Evolutionary conservation across 805 yeast genomes (phyloP), one percentile per base, ranked within the genome.

Genomic region (Saccharomycopsis synnaedendra): DNA sequence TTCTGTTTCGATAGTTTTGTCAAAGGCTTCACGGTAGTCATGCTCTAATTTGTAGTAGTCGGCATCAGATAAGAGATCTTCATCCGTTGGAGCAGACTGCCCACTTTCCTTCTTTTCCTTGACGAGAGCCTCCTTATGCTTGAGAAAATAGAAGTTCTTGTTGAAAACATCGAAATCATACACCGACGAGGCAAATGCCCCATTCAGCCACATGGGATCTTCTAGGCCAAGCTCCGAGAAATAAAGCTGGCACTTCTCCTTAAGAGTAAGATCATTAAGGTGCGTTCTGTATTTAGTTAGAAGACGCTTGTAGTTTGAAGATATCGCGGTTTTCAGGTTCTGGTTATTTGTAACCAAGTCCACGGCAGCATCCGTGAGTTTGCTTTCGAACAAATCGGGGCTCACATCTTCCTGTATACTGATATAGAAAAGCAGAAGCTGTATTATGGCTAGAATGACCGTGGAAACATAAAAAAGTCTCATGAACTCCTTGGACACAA

Each of bases 231-330:
- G 52, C 38, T 55, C 56, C 19, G 56, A 51, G 47, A 65, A 65
- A 54, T 64, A 65, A 1, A 57, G 42, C 30, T 56, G 46, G 39
- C 69, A 65, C 40, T 58, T 57, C 11, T 61, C 60, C 10, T 55
- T 47, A 7, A 50, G 43, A 36, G 49, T 39, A 42, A 52, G 40
- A 29, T 39, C 28, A 32, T 38, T 29, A 29, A 58, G 27, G 30
- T 19, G 27, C 11, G 28, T n/a, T 10, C 37, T 29, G 32, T 41
- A 46, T 34, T 49, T 46, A 5, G 11, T n/a, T 19, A 49, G 38
- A 11, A 49, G 9, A 27, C 7, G n/a, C 32, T 36, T 46, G 32
- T 46, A 49, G 5, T 30, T 43, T 4, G 46, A 38, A 28, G 53
- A 47, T 39, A 46, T 39, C 5, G 47, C n/a, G 9, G 42, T 46